phyloP scores from a whole-genome alignment of 306 rosid genomes.

The Cyclanthera cordifolia region DNA sequence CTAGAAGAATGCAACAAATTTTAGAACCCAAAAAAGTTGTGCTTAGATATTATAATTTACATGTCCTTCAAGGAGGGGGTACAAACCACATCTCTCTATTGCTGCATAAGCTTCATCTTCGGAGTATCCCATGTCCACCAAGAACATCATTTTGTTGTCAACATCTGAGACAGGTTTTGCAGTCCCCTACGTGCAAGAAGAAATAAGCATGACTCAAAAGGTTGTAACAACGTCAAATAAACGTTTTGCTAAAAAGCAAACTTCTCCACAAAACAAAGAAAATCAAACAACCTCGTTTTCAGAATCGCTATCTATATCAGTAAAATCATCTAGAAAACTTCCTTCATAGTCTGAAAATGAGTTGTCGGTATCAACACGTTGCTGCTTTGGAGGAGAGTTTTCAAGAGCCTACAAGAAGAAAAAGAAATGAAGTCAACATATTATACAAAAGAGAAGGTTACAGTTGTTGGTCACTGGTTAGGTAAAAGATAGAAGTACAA shows the following conservation, averaged over 20 bases:
- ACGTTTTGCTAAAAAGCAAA: background rate
- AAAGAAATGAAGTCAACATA: background rate
- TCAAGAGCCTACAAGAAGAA: conserved; percentile 42
- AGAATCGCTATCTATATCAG: conserved; percentile 43
- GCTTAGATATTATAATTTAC: background rate
- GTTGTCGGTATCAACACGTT: conserved; percentile 36
- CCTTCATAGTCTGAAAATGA: conserved; percentile 43
- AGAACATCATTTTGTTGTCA: conserved; percentile 24
- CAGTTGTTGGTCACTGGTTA: background rate
- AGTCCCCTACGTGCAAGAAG: conserved; percentile 33
- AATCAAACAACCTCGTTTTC: conserved; percentile 44
- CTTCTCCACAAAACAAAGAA: background rate
- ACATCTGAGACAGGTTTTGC: conserved; percentile 26
- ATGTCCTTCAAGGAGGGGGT: conserved; percentile 2
- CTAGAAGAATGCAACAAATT: background rate
- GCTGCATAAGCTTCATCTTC: conserved; percentile 57
- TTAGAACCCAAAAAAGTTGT: background rate
- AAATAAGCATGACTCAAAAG: background rate
- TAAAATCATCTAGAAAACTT: conserved; percentile 44
- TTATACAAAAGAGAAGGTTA: background rate
- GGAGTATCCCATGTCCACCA: conserved; percentile 69
- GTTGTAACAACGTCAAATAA: background rate
- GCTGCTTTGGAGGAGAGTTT: conserved; percentile 39
- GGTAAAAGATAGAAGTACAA: background rate
- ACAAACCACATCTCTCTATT: conserved; percentile 75